phyloP scores from a whole-genome alignment of 495 filamentous ascomycete species.

The Xylaria curta region DNA sequence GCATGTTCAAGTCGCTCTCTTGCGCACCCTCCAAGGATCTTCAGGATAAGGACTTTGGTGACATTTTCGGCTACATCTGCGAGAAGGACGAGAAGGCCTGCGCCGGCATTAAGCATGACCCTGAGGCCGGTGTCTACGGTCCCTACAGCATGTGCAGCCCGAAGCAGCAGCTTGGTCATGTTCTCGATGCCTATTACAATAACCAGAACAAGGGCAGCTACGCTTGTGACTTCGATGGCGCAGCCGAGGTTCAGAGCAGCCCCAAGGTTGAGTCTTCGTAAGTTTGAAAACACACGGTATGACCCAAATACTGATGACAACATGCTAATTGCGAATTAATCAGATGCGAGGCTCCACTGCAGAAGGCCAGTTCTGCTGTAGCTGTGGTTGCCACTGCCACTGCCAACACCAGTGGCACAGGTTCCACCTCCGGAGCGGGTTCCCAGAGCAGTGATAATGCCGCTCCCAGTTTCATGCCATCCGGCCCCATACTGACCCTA shows the following conservation, averaged over 20 bases:
- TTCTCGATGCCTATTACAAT: slow-evolving; percentile 80
- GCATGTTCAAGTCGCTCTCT: slow-evolving; percentile 74
- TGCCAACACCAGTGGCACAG: slow-evolving; percentile 49
- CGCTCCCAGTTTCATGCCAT: slow-evolving; percentile 46
- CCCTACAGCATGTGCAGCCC: slow-evolving; percentile 88
- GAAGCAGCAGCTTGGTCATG: slow-evolving; percentile 79
- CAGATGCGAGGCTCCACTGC: slow-evolving; percentile 45
- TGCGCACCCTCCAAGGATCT: slow-evolving; percentile 68
- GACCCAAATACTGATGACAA: neutral
- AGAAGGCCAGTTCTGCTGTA: slow-evolving; percentile 52
- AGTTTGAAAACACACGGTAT: slow-evolving; percentile 2
- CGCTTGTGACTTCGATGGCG: slow-evolving; percentile 81
- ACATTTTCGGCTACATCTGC: slow-evolving; percentile 79
- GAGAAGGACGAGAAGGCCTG: slow-evolving; percentile 60
- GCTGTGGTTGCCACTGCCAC: slow-evolving; percentile 49
- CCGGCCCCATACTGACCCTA: slow-evolving; percentile 62
- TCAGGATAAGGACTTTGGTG: slow-evolving; percentile 58
- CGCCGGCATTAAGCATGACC: slow-evolving; percentile 73
- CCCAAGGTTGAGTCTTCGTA: slow-evolving; percentile 36
- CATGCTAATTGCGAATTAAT: neutral
- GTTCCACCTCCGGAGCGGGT: slow-evolving; percentile 28
- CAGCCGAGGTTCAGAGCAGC: slow-evolving; percentile 58
- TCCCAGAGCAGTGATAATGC: slow-evolving; percentile 34
- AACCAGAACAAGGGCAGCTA: slow-evolving; percentile 59
- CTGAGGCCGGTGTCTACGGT: slow-evolving; percentile 77